Conservation (phyloP, 2,329 filamentous ascomycete genomes). For the Juglanconis juglandina region DNA sequence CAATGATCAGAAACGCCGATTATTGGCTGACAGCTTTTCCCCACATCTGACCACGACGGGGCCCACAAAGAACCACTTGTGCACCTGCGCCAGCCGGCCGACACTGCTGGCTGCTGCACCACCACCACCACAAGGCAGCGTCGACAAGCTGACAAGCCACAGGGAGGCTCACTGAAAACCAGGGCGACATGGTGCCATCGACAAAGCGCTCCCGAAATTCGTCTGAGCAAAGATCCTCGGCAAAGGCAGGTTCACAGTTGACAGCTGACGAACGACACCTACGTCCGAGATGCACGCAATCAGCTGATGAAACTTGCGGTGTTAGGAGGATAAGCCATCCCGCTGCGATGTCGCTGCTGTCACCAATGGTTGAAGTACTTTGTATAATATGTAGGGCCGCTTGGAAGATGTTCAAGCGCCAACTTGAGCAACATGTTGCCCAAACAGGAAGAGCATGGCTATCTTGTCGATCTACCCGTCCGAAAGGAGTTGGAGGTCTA, state of each 20-base stretch:
- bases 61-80: background rate
- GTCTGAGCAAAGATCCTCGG: no score
- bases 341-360: no score
- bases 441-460: background rate
- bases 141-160: background rate
- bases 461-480: no score
- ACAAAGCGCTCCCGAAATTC: no score
- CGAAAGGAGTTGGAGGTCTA: no score
- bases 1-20: constrained; percentile 2
- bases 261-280: background rate
- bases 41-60: background rate
- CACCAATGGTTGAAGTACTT: no score
- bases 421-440: background rate
- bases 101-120: background rate
- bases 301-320: no score
- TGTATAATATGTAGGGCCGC: no score
- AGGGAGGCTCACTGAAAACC: background rate
- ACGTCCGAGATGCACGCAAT: no score
- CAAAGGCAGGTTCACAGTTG: background rate
- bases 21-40: constrained; percentile 10
- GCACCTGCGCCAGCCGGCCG: constrained; percentile 1
- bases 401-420: background rate
- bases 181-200: background rate
- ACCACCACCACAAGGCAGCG: background rate
- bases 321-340: no score